Conservation (phyloP, 2,329 filamentous ascomycete genomes). For the Thyridium curvatum region DNA sequence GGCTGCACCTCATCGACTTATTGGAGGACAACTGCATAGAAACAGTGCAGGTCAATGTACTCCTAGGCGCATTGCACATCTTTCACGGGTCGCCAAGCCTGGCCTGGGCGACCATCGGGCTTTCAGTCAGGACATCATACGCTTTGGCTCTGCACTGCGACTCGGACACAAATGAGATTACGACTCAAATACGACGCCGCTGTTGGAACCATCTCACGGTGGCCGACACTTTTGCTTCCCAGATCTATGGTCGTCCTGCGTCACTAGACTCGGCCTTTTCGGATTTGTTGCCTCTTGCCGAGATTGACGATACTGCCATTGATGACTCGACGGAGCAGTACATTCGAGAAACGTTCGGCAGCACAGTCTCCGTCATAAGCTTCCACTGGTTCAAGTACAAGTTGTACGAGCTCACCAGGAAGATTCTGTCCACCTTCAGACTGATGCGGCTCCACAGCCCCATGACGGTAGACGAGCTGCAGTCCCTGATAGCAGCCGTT, state of each 20-base stretch:
- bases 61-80: constrained; percentile 9
- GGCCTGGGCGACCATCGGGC: constrained; percentile 10
- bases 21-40: constrained; percentile 8
- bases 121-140: constrained; percentile 11
- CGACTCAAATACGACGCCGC: constrained; percentile 17
- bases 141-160: constrained; percentile 11
- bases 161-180: constrained; percentile 3
- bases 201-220: constrained; percentile 22
- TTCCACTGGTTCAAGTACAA: constrained; percentile 19
- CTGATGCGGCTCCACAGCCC: constrained; percentile 13
- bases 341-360: too few relatives aligned
- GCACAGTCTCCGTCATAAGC: constrained; percentile 6
- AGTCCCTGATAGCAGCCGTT: constrained; percentile 9
- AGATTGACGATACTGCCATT: constrained; percentile 15
- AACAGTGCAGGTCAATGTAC: constrained; percentile 7
- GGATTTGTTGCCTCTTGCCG: constrained; percentile 13
- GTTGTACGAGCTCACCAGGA: constrained; percentile 18
- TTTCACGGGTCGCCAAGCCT: constrained; percentile 9
- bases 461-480: constrained; percentile 11
- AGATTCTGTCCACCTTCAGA: constrained; percentile 17
- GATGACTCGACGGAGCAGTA: too few relatives aligned
- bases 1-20: constrained; percentile 8
- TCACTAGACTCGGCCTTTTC: constrained; percentile 18
- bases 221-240: constrained; percentile 19
- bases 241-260: constrained; percentile 20